A percentile compares a stretch with the other conserved stretches of the same genome.
phyloP scores from a whole-genome alignment of 768 basidiomycete species.

The Epithele typhae region DNA sequence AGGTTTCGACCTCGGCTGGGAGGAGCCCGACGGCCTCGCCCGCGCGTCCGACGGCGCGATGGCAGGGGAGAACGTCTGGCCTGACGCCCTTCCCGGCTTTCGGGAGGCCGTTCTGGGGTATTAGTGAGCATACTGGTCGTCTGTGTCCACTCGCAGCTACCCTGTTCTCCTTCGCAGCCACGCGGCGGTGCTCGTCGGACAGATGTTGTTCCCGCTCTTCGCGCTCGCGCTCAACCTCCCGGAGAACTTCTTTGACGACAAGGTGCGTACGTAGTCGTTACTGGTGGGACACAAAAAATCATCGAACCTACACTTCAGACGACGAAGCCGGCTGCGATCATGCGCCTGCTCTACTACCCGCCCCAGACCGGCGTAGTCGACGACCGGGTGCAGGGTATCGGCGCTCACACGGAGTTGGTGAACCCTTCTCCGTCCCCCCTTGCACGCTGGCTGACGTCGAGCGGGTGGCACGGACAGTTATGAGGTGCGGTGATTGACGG shows the following conservation, averaged over 20 bases:
- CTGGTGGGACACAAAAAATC: not conserved
- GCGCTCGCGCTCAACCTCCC: constrained; percentile 76
- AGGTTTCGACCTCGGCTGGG: constrained; percentile 82
- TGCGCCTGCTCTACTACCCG: constrained; percentile 84
- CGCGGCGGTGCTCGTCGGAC: constrained; percentile 54
- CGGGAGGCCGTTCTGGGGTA: constrained; percentile 56
- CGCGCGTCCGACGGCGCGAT: constrained; percentile 46
- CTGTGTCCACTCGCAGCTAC: constrained; percentile 81
- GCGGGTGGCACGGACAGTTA: constrained; percentile 4
- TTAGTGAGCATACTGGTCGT: constrained; percentile 52
- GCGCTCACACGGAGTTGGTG: constrained; percentile 79
- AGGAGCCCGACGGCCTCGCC: constrained; percentile 27
- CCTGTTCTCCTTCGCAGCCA: constrained; percentile 41
- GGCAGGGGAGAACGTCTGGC: constrained; percentile 77
- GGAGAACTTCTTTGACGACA: constrained; percentile 78
- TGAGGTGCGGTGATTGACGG: not conserved
- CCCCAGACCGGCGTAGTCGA: constrained; percentile 63
- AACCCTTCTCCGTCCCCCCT: not conserved
- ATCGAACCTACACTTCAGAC: constrained; percentile 59
- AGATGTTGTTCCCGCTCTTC: constrained; percentile 74
- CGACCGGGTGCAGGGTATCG: constrained; percentile 72
- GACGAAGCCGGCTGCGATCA: constrained; percentile 72
- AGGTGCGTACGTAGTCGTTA: constrained; percentile 38
- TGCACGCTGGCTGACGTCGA: not conserved
- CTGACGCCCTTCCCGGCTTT: constrained; percentile 54